Percentiles rank a stretch among this genome's conserved stretches.
These are phyloP conservation scores for Suillus fuscotomentosus DNA, from an alignment of 768 basidiomycete species.

Conservation along the genomic window DNA sequence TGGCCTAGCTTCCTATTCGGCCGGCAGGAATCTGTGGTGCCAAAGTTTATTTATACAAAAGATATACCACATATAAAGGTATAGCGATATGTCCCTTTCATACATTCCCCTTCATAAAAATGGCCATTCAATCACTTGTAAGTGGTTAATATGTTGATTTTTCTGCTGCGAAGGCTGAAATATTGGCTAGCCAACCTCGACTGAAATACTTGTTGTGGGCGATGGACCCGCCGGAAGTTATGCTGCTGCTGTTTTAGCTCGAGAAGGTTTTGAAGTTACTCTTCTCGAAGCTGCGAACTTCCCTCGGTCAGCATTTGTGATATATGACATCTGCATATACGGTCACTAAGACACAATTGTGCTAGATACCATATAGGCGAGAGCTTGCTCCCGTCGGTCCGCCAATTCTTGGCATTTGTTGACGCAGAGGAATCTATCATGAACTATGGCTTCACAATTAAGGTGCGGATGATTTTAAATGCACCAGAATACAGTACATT, in stretches of 20 bases:
- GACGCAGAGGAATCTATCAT: slow-evolving; percentile 52
- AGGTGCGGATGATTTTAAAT: slow-evolving; percentile 28
- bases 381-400: slow-evolving; percentile 58
- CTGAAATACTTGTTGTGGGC: slow-evolving; percentile 20
- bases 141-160: neutral
- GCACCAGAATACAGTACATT: neutral
- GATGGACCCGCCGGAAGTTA: slow-evolving; percentile 60
- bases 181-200: slow-evolving; percentile 4
- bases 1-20: neutral
- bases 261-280: slow-evolving; percentile 39
- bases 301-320: slow-evolving; percentile 47
- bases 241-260: slow-evolving; percentile 43
- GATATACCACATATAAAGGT: neutral
- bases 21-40: neutral
- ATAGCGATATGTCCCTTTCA: neutral
- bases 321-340: slow-evolving; percentile 29
- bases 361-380: slow-evolving; percentile 57
- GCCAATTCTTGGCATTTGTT: slow-evolving; percentile 58
- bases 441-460: slow-evolving; percentile 48
- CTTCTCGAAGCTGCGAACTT: slow-evolving; percentile 55
- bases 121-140: neutral
- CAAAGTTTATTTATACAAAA: neutral
- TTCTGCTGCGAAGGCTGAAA: neutral
- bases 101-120: neutral
- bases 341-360: neutral